Base-by-base conservation (phyloP, 2,329 filamentous ascomycete genomes). In the Trichoderma oligosporum region DNA sequence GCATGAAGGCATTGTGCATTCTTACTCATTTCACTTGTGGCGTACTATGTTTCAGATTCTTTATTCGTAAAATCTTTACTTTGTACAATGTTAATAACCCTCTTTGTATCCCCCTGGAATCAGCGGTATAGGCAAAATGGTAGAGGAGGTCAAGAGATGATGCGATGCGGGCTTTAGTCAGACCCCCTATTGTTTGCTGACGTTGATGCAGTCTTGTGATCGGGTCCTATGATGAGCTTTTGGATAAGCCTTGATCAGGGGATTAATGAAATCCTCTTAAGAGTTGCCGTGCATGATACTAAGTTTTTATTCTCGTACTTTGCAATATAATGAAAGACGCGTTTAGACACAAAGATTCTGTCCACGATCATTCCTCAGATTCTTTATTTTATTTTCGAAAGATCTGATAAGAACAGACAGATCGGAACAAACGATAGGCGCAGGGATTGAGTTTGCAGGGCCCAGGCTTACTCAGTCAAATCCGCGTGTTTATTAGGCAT, bases 401-500 rank as follows among this genome's bases (percentile, higher is more conserved):
- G 22, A 55, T 46, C 52, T 55, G 52, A 55, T 46, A 55, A 46
- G 24, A 25, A 14, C 20, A 39, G 1, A 46, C 31, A 44, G 18
- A 46, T 29, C 52, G 42, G 31, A 20, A 46, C 16, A 3, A n/a
- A 14, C 31, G 52, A 55, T 55, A 55, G 38, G 51, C 51, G 29
- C 31, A 38, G 41, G 41, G 11, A 5, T 11, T 31, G 27, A 5
- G 6, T n/a, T n/a, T n/a, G n/a, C n/a, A n/a, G n/a, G n/a, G n/a
- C 27, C 27, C 6, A 11, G 27, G 52, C 52, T 55, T 55, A 54
- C 52, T 46, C 49, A 54, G 18, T 18, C 24, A n/a, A n/a, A n/a
- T n/a, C n/a, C n/a, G n/a, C n/a, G 7, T 8, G 7, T 16, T 20
- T 4, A 12, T 25, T 22, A 42, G 39, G 29, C 22, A 61, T 71